Evolutionary conservation across 495 filamentous ascomycete genomes (phyloP).

Genomic region (Penicillium soppii): DNA sequence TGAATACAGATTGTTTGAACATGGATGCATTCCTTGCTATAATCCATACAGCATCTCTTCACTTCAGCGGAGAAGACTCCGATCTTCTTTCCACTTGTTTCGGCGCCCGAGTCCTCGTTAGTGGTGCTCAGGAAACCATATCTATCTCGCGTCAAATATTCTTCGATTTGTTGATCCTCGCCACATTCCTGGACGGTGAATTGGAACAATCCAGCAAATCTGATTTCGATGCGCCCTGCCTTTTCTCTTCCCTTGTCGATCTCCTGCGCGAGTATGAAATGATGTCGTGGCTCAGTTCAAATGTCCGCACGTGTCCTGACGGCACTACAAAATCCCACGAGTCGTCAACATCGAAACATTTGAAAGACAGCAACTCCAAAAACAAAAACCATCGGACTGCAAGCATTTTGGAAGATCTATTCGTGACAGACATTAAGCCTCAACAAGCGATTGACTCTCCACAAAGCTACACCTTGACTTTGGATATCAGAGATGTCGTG

Average conservation of each 20-base stretch:
- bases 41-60: slow-evolving; percentile 40
- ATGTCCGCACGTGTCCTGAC: slow-evolving; percentile 36
- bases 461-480: slow-evolving; percentile 47
- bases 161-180: slow-evolving; percentile 76
- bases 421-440: slow-evolving; percentile 47
- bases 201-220: slow-evolving; percentile 65
- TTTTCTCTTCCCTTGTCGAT: slow-evolving; percentile 66
- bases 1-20: slow-evolving; percentile 45
- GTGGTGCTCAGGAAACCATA: slow-evolving; percentile 75
- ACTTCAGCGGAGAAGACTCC: slow-evolving; percentile 44
- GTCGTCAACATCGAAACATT: slow-evolving; percentile 17
- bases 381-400: slow-evolving; percentile 27
- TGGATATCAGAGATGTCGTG: slow-evolving; percentile 50
- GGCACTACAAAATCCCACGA: slow-evolving; percentile 19
- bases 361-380: slow-evolving; percentile 27
- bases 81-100: slow-evolving; percentile 59
- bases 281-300: slow-evolving; percentile 75
- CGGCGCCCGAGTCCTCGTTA: slow-evolving; percentile 69
- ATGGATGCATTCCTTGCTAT: slow-evolving; percentile 52
- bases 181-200: slow-evolving; percentile 80
- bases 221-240: slow-evolving; percentile 61
- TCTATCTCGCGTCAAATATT: slow-evolving; percentile 64
- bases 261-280: slow-evolving; percentile 73
- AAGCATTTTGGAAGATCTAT: slow-evolving; percentile 51
- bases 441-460: slow-evolving; percentile 39